Evolutionary conservation across 768 basidiomycete genomes (phyloP).

Genomic region (Suillus luteus): DNA sequence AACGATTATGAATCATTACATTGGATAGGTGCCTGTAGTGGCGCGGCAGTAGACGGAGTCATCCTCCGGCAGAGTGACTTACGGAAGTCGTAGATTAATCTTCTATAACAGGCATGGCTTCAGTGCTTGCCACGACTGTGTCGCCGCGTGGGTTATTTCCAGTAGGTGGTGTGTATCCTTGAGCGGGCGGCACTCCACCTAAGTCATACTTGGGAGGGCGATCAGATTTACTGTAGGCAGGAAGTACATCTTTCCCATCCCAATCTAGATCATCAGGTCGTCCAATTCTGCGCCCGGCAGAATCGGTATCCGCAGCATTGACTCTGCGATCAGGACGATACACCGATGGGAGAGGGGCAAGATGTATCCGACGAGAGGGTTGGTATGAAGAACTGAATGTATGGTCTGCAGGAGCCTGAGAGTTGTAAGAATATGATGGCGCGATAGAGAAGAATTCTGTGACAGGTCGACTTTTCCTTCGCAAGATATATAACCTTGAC

Average conservation of each 20-base stretch:
- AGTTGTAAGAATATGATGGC: not conserved
- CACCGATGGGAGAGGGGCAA: constrained; percentile 25
- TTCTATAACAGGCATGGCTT: not conserved
- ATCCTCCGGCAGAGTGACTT: not conserved
- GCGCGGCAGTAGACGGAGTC: not conserved
- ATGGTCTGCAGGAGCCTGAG: constrained; percentile 7
- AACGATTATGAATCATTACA: not conserved
- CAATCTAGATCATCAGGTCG: constrained; percentile 33
- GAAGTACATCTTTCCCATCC: constrained; percentile 47
- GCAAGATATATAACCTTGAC: constrained; percentile 25
- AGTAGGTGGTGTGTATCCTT: no score
- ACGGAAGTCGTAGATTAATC: not conserved
- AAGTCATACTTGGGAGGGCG: constrained; percentile 50
- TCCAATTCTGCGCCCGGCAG: constrained; percentile 39
- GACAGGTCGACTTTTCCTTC: constrained; percentile 22
- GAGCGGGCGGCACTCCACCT: not conserved
- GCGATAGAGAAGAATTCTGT: constrained; percentile 26
- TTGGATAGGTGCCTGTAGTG: not conserved
- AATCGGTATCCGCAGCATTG: constrained; percentile 41
- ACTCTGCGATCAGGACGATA: constrained; percentile 27
- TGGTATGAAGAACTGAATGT: constrained; percentile 17
- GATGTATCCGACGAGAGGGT: constrained; percentile 15
- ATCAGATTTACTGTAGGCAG: constrained; percentile 47
- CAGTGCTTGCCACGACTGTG: not conserved
- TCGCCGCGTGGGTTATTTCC: not conserved